Base-by-base conservation (phyloP, 176 grass and related monocot species). In the Chloris gayana region DNA sequence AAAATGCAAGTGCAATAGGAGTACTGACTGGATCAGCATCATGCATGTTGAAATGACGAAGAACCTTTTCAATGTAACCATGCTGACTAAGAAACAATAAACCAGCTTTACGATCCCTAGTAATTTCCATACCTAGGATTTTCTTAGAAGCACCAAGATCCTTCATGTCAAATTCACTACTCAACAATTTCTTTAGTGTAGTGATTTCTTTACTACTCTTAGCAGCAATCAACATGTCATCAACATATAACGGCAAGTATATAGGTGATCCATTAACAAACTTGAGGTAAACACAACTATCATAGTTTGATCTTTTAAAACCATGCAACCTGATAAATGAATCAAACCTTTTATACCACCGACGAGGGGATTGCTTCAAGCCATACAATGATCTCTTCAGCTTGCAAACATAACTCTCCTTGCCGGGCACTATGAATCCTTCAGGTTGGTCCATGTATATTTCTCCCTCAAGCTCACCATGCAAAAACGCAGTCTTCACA, bases 221-320 rank as follows among this genome's bases (percentile, higher is more conserved):
- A 2, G 46, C 46, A 49, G 14, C 46, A 49, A 49, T 49, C 46
- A 49, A 14, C 46, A 49, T 49, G 17, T 49, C 46, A 38, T 78
- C 29, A 78, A 66, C 42, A 47, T 70, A 46, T 27, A 70, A 27
- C 3, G 56, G 17, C 17, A 73, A 73, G 7, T 73, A 73, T 56
- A 73, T 56, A 35, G 71, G 71, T 56, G 71, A 73, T 31, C 46
- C 71, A 56, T 73, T 25, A 73, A 56, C 27, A 73, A 29, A 5
- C 14, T 73, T 73, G 9, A 73, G 54, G 29, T 33, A 73, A 19
- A 73, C 71, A 53, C 47, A 56, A 2, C 71, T 73, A 73, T 73
- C 47, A 73, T 33, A 73, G 10, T 69, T 7, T 44, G 19, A 44
- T 18, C 67, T 69, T 21, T 69, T 69, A 49, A 49, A 49, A 2